Evolutionary conservation across 2,329 filamentous ascomycete species (phyloP).

Genomic region (Xylariaceae sp.): DNA sequence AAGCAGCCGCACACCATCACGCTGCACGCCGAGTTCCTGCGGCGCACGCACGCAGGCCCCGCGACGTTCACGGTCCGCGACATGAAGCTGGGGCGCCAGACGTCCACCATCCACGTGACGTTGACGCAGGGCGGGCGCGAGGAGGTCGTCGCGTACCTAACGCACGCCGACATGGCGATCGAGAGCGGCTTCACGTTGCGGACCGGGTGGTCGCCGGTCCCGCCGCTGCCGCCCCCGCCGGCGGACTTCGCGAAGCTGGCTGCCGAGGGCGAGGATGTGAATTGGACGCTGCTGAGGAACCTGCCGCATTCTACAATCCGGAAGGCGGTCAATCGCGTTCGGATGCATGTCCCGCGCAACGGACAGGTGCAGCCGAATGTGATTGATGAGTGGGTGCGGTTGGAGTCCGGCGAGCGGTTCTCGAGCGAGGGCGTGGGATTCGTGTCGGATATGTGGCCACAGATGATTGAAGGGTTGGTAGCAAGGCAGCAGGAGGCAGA

Average conservation of each 20-base stretch:
- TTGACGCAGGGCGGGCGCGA: slow-evolving; percentile 51
- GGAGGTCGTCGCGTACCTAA: slow-evolving; percentile 69
- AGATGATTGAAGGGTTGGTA: slow-evolving; percentile 35
- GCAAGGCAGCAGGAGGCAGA: slow-evolving; percentile 3
- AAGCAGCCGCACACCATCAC: slow-evolving; percentile 41
- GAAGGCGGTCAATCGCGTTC: slow-evolving; percentile 33
- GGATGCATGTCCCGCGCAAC: slow-evolving; percentile 33
- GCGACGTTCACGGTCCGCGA: slow-evolving; percentile 38
- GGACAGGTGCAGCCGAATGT: slow-evolving; percentile 33
- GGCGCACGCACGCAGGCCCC: slow-evolving; percentile 39
- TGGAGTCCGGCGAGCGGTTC: slow-evolving; percentile 38
- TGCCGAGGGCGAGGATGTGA: slow-evolving; percentile 35
- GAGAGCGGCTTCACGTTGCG: slow-evolving; percentile 59
- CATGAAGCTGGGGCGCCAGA: slow-evolving; percentile 43
- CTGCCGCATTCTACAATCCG: slow-evolving; percentile 34
- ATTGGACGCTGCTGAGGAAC: slow-evolving; percentile 31
- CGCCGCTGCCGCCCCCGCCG: slow-evolving; percentile 41
- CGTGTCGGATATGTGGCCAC: slow-evolving; percentile 40
- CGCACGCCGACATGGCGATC: slow-evolving; percentile 64
- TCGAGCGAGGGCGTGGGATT: slow-evolving; percentile 36
- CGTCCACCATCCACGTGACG: slow-evolving; percentile 42
- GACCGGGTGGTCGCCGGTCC: slow-evolving; percentile 58
- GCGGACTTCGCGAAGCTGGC: slow-evolving; percentile 32
- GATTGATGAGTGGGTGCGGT: slow-evolving; percentile 40
- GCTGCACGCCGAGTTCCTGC: slow-evolving; percentile 41